Conservation (phyloP, 768 basidiomycete species). For the Tylopilus sp. region DNA sequence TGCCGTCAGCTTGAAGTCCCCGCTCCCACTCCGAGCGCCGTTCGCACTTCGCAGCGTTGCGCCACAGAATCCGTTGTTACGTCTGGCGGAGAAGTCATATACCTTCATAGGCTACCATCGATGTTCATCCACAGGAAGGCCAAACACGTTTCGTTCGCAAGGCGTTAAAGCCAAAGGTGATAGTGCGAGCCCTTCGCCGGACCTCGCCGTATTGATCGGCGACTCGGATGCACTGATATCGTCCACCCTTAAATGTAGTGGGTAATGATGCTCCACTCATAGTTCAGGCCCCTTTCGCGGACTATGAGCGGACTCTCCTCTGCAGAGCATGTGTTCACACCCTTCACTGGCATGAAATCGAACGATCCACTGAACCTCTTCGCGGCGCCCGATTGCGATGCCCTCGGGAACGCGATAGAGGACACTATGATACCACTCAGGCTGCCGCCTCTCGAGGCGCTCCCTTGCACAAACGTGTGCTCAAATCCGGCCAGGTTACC, state of each 20-base stretch:
- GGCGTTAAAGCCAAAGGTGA: background rate
- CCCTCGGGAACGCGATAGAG: constrained; percentile 14
- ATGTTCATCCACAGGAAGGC: background rate
- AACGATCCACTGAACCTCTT: constrained; percentile 18
- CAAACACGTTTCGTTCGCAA: constrained; percentile 12
- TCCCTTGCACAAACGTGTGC: constrained; percentile 37
- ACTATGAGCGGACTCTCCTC: background rate
- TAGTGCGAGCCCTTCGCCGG: background rate
- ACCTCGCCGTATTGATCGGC: background rate
- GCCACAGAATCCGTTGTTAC: too few relatives aligned
- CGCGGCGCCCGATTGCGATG: constrained; percentile 16
- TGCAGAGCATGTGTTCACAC: constrained; percentile 6
- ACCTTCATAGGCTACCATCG: background rate
- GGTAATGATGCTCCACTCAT: too few relatives aligned
- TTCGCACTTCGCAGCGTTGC: background rate
- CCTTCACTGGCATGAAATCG: constrained; percentile 14
- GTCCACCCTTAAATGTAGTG: too few relatives aligned
- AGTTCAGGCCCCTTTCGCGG: too few relatives aligned
- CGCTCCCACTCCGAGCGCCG: too few relatives aligned
- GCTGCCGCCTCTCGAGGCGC: constrained; percentile 20
- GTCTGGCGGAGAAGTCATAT: too few relatives aligned
- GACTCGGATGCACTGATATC: too few relatives aligned
- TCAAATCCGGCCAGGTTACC: constrained; percentile 21
- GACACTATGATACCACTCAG: constrained; percentile 11
- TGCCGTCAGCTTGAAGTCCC: too few relatives aligned